Conservation (phyloP, 345 rosid genomes). For the Rubroshorea leprosula region DNA sequence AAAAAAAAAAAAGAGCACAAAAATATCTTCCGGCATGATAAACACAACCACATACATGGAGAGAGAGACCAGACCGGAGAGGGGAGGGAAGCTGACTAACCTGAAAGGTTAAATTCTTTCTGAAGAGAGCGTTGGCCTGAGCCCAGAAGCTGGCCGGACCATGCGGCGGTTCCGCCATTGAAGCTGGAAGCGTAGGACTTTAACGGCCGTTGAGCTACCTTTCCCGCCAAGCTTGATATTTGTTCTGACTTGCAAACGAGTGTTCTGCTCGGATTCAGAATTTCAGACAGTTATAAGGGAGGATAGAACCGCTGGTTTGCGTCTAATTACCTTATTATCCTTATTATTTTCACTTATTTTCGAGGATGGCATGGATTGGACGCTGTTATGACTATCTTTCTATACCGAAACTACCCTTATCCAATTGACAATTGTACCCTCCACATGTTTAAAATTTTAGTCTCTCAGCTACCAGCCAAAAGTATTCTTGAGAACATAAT, state of each 20-base stretch:
- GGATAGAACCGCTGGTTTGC: neutral
- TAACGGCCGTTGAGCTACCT: neutral
- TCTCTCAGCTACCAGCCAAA: too few species aligned
- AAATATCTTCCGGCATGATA: too few species aligned
- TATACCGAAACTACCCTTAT: neutral
- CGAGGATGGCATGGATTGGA: neutral
- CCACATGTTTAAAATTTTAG: too few species aligned
- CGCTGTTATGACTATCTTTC: neutral
- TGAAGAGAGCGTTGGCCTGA: slow-evolving; percentile 69
- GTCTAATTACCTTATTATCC: slow-evolving; percentile 3
- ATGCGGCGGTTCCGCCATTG: slow-evolving; percentile 39
- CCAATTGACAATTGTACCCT: neutral
- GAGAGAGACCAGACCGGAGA: too few species aligned
- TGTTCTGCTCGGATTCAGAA: too few species aligned
- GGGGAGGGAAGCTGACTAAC: too few species aligned
- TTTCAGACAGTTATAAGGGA: neutral
- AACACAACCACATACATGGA: too few species aligned
- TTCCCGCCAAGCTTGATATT: neutral
- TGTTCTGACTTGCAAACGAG: too few species aligned
- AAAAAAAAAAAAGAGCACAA: too few species aligned
- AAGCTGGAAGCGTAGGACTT: neutral
- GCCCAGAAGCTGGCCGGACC: slow-evolving; percentile 53
- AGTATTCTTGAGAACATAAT: too few species aligned
- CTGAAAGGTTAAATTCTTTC: slow-evolving; percentile 86
- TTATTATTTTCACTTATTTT: neutral